These are phyloP conservation scores for Solanum dulcamara DNA, from an alignment of 257 asterid genomes.

Conservation along the genomic window DNA sequence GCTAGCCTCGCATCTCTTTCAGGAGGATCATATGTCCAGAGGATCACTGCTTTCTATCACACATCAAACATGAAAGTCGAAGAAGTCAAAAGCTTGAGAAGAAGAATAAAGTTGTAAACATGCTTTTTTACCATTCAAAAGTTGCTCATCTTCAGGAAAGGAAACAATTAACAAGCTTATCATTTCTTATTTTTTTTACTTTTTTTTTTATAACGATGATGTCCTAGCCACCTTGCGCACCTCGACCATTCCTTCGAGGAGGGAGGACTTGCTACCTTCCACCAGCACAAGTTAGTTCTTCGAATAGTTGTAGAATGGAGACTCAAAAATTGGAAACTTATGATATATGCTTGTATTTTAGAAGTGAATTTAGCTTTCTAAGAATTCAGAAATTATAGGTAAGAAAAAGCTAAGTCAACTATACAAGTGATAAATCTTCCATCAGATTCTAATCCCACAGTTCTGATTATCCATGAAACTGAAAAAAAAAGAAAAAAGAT, in stretches of 20 bases:
- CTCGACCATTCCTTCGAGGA: not conserved
- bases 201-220: not conserved
- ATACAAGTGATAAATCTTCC: not conserved
- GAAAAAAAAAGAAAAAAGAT: not conserved
- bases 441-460: not conserved
- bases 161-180: not conserved
- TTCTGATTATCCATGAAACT: not conserved
- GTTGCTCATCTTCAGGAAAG: not conserved
- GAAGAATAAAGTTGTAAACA: not conserved
- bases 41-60: constrained; percentile 48
- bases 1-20: constrained; percentile 79
- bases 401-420: not conserved
- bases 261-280: not conserved
- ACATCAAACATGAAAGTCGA: not conserved
- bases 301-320: too few relatives aligned
- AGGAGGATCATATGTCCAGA: constrained; percentile 63
- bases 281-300: not conserved
- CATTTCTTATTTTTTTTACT: not conserved
- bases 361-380: not conserved
- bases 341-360: not conserved
- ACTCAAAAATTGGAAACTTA: not conserved
- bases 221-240: not conserved
- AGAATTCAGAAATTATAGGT: not conserved
- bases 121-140: not conserved
- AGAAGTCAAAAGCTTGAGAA: not conserved